Conservation (phyloP, 139 green algal species). For the Yamagishiella unicocca region DNA sequence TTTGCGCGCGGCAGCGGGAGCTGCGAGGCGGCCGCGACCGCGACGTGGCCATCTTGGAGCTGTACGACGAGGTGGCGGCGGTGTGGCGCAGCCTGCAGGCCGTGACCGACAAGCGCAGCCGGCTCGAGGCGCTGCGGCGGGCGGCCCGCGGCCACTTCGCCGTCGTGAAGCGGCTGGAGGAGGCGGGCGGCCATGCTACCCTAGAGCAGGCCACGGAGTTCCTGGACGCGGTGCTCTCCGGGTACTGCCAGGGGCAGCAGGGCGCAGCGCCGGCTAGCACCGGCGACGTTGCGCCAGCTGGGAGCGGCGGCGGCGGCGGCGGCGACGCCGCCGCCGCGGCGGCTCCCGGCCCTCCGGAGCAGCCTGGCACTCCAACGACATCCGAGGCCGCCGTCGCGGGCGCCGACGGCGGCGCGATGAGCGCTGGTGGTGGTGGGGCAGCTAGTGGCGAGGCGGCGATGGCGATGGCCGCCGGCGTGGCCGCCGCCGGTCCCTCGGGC, state of each 20-base stretch:
- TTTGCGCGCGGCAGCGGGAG: slow-evolving; percentile 59
- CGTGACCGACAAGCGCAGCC: slow-evolving; percentile 56
- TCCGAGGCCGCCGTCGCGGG: background rate
- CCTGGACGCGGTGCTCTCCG: slow-evolving; percentile 67
- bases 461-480: background rate
- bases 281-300: background rate
- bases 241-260: slow-evolving; percentile 50
- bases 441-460: background rate
- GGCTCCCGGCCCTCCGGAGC: background rate
- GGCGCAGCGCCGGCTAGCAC: background rate
- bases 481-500: slow-evolving; percentile 6
- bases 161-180: slow-evolving; percentile 62
- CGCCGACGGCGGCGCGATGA: background rate
- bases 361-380: slow-evolving; percentile 26
- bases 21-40: slow-evolving; percentile 56
- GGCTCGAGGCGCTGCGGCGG: slow-evolving; percentile 65
- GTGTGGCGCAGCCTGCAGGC: slow-evolving; percentile 74
- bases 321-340: background rate
- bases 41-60: slow-evolving; percentile 67
- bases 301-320: background rate
- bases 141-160: slow-evolving; percentile 66
- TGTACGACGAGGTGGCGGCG: slow-evolving; percentile 74
- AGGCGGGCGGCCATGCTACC: slow-evolving; percentile 55
- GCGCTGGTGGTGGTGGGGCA: background rate
- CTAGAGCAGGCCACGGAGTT: slow-evolving; percentile 68